These are phyloP conservation scores for Penicillium manginii DNA, from an alignment of 495 filamentous ascomycete genomes.

Conservation along the genomic window DNA sequence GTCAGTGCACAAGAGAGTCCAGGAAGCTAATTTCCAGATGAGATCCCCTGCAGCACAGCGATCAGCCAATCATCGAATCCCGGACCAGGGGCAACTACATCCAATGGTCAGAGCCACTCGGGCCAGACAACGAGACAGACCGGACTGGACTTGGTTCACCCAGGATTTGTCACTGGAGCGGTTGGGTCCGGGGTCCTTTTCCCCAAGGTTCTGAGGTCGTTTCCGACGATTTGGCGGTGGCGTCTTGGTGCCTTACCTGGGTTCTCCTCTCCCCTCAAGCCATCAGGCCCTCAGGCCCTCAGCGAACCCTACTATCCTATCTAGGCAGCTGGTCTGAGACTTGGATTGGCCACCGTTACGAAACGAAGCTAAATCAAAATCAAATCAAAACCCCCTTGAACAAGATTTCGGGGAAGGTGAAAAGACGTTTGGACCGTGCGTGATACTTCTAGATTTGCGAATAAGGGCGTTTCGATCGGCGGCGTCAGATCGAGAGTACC, in stretches of 20 bases:
- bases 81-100: not conserved
- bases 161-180: not conserved
- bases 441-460: not conserved
- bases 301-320: not conserved
- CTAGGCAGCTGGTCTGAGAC: not conserved
- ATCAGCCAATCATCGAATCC: not conserved
- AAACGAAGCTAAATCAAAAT: too few relatives aligned
- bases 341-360: not conserved
- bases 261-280: not conserved
- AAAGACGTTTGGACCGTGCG: not conserved
- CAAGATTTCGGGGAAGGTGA: too few relatives aligned
- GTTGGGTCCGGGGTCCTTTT: not conserved
- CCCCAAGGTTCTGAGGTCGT: not conserved
- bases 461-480: slow-evolving; percentile 1
- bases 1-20: not conserved
- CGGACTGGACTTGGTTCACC: not conserved
- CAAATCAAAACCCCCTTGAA: too few relatives aligned
- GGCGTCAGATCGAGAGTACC: not conserved
- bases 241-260: not conserved
- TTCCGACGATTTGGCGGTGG: not conserved
- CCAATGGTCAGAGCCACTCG: not conserved
- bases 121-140: not conserved
- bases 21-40: not conserved
- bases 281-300: not conserved
- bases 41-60: not conserved